Evolutionary conservation across 2,329 filamentous ascomycete genomes (phyloP), one percentile per base, ranked within the genome.

Genomic region (Blastomyces percursus): DNA sequence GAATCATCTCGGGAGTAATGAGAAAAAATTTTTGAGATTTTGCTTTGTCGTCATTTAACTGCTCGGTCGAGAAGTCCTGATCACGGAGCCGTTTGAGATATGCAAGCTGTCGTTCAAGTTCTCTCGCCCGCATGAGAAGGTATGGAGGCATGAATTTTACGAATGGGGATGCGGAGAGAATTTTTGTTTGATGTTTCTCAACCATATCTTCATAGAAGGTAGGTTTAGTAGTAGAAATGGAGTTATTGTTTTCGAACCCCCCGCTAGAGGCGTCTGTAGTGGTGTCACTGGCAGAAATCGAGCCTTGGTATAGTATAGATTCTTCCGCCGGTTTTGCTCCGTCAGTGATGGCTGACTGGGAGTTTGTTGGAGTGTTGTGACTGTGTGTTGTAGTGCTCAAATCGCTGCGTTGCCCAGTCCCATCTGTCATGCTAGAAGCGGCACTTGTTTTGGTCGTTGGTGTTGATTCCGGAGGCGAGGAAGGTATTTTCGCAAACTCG

Each of bases 171-270:
- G 91, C 91, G 1, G 95, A 99, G 6, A 99, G 79, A 54, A 99
- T 88, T 71, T 93, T 95, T 6, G 91, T 96, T 70, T 95, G 86
- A 70, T 96, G 91, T 69, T 96, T 93, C 63, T 91, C 87, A 46
- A 97, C 91, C 82, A 96, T 90, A 71, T 96, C 91, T 71, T 92
- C 92, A 72, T 97, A 97, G 71, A 92, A 96, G 0, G 90, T 95
- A 2, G 93, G 90, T 79, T 91, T 89, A 0, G 90, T 89, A 50
- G 90, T 80, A 72, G 93, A 88, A 38, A 14, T 55, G 52, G 19
- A 2, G 68, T 93, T 89, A 3, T 87, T 87, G 4, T 90, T 81
- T 54, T 86, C 83, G 60, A 78, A 67, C 8, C 62, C 67, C 42
- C 72, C 67, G 19, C 64, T 63, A 44, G 68, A 58, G 16, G 65